Evolutionary conservation across 495 filamentous ascomycete genomes (phyloP), one percentile per base, ranked within the genome.

Genomic region (Talaromyces proteolyticus): DNA sequence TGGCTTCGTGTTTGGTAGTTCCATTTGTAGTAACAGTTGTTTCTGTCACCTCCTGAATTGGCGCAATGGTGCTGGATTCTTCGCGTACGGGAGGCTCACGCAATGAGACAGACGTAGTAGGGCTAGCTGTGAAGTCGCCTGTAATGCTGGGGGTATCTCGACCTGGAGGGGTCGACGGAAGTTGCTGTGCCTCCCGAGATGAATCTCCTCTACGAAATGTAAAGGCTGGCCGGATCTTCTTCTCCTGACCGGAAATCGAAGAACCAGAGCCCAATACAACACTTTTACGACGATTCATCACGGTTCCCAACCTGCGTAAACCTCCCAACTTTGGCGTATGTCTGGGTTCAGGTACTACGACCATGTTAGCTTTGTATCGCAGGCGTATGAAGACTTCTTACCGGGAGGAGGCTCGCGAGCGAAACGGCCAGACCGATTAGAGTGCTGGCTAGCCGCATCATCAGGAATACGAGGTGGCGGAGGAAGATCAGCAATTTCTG

Each of bases 271-370:
- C 63, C 26, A 64, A 53, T 11, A 70, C 68, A 38, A 74, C 57
- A 38, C 74, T 74, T 58, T 73, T 73, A 53, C 85, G 70, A 11
- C 85, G 71, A 39, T 82, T 82, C 57, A 92, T 80, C 63, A 92
- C 88, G n/a, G 88, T 92, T 6, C 88, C 88, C 36, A 92, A 75
- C 47, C 86, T 78, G 57, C 83, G 82, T 11, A 89, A 69, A 3
- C 78, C 68, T 17, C 73, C 67, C 20, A 75, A 73, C 49, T 45
- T 71, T 66, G 58, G 74, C 17, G 68, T 70, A 37, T 66, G 67
- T 20, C 64, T 61, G 26, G 70, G 56, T 49, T 75, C 65, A 7
- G 70, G 68, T 7, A 45, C 52, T 50, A 39, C 14, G 22, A 50
- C 22, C 25, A 24, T 14, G 16, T 54, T 19, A 43, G 29, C 29